Base-by-base conservation (phyloP, 2,329 filamentous ascomycete species). In the Nannizziopsis arthrosporioides region DNA sequence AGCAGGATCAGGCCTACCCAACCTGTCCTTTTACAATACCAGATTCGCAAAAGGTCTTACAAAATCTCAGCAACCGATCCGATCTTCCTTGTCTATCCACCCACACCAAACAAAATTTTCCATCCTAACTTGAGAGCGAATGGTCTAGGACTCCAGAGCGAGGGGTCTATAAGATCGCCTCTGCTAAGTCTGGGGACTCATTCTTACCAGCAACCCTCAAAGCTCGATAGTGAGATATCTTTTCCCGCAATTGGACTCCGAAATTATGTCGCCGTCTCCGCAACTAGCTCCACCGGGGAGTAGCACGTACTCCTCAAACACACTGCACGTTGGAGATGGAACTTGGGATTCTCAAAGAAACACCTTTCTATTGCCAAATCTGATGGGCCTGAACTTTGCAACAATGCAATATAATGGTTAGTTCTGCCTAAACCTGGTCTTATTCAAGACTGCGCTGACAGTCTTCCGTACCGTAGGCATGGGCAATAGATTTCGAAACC, bases 341-440 rank as follows among this genome's bases (percentile, higher is more conserved):
- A 82, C 79, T 54, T 82, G 79, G 79, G 77, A 82, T 55, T 71
- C 70, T 30, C 64, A 70, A 53, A 70, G 77, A 53, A 78, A 82
- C 57, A 77, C 73, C 9, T 82, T 82, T 58, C 68, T 82, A 54
- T 63, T 82, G 48, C 79, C 79, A 39, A 81, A 81, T 56, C 61
- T 82, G 47, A 73, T 78, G 63, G 79, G 79, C 14, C 58, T 81
- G 34, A 82, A 82, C 58, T 80, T 81, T 61, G 77, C 73, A 42
- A 82, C 78, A 3, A 82, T 79, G 73, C 74, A 72, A 62, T 81
- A 81, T 64, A 82, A 82, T 69, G 79, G 77, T 80, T 59, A 54
- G 67, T 58, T 17, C 14, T 34, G 17, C 18, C n/a, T 11, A 11
- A 30, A 41, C 18, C 5, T 14, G 5, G 27, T 7, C 6, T 14